Evolutionary conservation across 2,329 filamentous ascomycete species (phyloP).

Genomic region (Nannizzia gypsea): DNA sequence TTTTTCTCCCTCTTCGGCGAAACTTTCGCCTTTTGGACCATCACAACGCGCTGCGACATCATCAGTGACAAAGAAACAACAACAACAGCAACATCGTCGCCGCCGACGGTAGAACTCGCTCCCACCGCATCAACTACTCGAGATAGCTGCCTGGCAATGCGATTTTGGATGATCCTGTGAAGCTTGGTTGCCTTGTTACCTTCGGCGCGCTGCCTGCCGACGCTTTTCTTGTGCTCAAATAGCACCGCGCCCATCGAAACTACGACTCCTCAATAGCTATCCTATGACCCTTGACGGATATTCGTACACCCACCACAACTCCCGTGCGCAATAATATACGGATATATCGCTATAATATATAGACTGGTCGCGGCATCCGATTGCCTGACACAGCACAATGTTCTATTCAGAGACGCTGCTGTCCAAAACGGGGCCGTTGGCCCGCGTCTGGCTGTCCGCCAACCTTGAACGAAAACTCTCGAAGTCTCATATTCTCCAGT

Average conservation of each 20-base stretch:
- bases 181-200: neutral
- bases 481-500: slow-evolving; percentile 89
- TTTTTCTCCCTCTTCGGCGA: neutral
- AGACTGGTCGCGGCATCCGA: neutral
- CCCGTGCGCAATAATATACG: neutral
- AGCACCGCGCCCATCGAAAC: neutral
- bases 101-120: neutral
- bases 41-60: neutral
- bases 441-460: slow-evolving; percentile 94
- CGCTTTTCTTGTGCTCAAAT: neutral
- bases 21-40: neutral
- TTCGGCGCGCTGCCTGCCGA: neutral
- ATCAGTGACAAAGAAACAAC: neutral
- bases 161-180: neutral
- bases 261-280: neutral
- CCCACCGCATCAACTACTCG: neutral
- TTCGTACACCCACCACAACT: neutral
- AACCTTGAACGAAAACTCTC: slow-evolving; percentile 97
- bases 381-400: slow-evolving; percentile 44
- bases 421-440: slow-evolving; percentile 91
- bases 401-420: slow-evolving; percentile 96
- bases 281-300: neutral
- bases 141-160: neutral
- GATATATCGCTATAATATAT: neutral
- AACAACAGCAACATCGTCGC: neutral